Conservation (phyloP, 2,329 filamentous ascomycete species). For the Talaromyces sp. region DNA sequence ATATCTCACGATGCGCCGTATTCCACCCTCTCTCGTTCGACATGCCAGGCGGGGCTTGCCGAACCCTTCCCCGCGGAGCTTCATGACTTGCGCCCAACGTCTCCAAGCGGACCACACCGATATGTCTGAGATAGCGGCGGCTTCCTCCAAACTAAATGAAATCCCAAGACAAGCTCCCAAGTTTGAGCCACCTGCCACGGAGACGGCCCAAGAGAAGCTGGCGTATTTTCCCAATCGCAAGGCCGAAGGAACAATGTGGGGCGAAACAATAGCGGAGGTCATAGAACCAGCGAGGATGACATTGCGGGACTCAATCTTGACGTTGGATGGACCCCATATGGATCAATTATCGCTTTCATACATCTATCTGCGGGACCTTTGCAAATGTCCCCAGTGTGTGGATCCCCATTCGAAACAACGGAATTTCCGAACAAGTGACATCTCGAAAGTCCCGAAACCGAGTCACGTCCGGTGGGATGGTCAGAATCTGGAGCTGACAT, state of each 20-base stretch:
- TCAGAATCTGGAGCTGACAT: constrained; percentile 59
- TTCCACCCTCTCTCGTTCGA: constrained; percentile 5
- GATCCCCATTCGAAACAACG: constrained; percentile 64
- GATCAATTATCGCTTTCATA: constrained; percentile 5
- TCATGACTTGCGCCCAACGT: constrained; percentile 10
- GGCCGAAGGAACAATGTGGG: no score
- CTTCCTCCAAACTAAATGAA: background rate
- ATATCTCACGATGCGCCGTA: constrained; percentile 7
- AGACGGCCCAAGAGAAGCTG: no score
- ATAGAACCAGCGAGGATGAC: background rate
- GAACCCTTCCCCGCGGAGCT: constrained; percentile 11
- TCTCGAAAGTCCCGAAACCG: constrained; percentile 55
- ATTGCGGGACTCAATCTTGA: no score
- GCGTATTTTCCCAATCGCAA: no score
- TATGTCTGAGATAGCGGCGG: background rate
- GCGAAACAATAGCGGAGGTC: background rate
- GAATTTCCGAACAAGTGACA: constrained; percentile 66
- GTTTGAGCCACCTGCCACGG: no score
- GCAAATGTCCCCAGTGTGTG: constrained; percentile 57
- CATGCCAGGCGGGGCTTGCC: constrained; percentile 11
- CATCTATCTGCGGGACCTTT: constrained; percentile 56
- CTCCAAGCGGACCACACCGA: background rate
- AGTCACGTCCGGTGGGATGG: constrained; percentile 39
- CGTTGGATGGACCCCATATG: background rate
- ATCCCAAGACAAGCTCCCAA: no score